phyloP scores from a whole-genome alignment of 768 basidiomycete species.

The Lentinula raphanica region DNA sequence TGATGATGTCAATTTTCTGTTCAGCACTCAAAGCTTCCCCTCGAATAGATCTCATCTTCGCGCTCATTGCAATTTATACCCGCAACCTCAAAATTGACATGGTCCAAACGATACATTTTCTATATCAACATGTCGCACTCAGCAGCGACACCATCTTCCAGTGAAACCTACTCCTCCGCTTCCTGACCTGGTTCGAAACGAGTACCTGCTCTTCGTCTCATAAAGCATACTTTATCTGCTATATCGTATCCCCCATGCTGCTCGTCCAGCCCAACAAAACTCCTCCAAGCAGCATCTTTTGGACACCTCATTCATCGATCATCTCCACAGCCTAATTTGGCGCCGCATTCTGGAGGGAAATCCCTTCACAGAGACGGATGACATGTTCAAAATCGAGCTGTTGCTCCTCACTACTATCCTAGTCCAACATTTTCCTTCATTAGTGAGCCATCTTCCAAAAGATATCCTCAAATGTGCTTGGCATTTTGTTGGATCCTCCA shows the following conservation, averaged over 20 bases:
- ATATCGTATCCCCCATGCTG: conserved; percentile 83
- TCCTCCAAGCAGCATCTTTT: conserved; percentile 55
- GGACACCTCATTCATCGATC: conserved; percentile 63
- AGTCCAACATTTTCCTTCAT: conserved; percentile 75
- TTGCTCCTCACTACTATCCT: conserved; percentile 85
- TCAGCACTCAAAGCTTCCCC: conserved; percentile 62
- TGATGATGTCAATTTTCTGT: conserved; percentile 76
- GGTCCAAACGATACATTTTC: conserved; percentile 72
- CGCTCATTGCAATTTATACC: conserved; percentile 76
- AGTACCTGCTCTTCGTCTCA: conserved; percentile 58
- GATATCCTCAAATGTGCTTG: conserved; percentile 93
- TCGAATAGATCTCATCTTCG: conserved; percentile 85
- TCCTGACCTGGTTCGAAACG: conserved; percentile 80
- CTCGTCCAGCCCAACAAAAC: conserved; percentile 65
- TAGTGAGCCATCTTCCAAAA: conserved; percentile 80
- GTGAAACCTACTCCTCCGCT: conserved; percentile 79
- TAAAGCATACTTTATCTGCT: conserved; percentile 75
- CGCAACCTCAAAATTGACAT: conserved; percentile 79
- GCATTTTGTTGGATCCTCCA: conserved; percentile 71
- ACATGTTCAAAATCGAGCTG: conserved; percentile 86
- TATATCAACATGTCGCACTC: conserved; percentile 80
- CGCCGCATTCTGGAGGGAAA: conserved; percentile 59
- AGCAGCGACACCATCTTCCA: conserved; percentile 64
- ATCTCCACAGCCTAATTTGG: conserved; percentile 77
- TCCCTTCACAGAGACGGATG: conserved; percentile 59